A percentile compares a stretch with the other conserved stretches of the same genome.
Evolutionary conservation across 495 filamentous ascomycete genomes (phyloP).

Genomic region (Daldinia childiae): DNA sequence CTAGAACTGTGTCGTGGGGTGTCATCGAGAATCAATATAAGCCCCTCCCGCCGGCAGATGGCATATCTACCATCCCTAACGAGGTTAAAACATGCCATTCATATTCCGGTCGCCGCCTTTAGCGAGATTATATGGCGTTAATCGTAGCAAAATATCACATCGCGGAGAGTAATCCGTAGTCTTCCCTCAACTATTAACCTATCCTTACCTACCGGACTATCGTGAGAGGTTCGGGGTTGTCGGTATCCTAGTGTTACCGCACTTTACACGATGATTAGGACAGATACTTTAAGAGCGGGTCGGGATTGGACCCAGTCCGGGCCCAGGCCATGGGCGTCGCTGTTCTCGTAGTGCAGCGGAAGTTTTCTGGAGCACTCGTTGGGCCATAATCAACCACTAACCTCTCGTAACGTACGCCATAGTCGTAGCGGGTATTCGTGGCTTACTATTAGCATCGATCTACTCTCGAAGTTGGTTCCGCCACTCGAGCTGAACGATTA

Average conservation of each 20-base stretch:
- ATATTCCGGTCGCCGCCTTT: constrained; percentile 18
- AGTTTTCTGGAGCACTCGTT: not conserved
- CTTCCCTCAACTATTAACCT: not conserved
- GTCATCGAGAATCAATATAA: constrained; percentile 29
- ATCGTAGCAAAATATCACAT: not conserved
- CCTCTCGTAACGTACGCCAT: constrained; percentile 10
- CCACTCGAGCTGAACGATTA: not conserved
- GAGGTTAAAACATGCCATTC: constrained; percentile 1
- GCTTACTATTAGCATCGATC: constrained; percentile 38
- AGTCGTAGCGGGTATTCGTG: constrained; percentile 5
- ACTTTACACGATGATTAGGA: not conserved
- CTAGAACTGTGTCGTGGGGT: constrained; percentile 22
- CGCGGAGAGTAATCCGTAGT: not conserved
- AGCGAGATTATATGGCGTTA: constrained; percentile 5
- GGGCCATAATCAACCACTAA: constrained; percentile 2
- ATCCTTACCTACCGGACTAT: not conserved
- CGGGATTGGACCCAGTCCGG: not conserved
- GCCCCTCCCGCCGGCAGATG: constrained; percentile 28
- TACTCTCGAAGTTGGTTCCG: constrained; percentile 4
- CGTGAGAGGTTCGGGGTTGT: not conserved
- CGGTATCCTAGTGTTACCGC: constrained; percentile 9
- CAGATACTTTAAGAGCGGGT: not conserved
- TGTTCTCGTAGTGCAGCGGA: constrained; percentile 4
- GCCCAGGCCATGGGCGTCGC: constrained; percentile 1
- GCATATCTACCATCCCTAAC: constrained; percentile 6